Base-by-base conservation (phyloP, 768 basidiomycete species). In the Auriscalpium orientale region DNA sequence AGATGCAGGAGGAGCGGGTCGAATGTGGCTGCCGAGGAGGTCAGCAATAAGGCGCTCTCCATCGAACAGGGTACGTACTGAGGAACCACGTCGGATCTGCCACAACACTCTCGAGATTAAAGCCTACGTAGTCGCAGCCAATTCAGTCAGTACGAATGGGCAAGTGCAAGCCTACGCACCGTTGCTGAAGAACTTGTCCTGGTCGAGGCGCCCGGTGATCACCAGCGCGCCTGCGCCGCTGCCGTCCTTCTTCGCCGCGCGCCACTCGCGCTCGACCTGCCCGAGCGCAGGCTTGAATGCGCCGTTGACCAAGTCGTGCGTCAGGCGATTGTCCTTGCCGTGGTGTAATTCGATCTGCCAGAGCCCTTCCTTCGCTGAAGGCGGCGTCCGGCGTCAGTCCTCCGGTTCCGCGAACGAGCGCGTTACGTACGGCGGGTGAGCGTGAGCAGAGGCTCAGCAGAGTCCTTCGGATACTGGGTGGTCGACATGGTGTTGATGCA, bases 141-240 rank as follows among this genome's bases (percentile, higher is more conserved):
- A 45, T 46, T 28, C 54, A 46, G 49, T 55, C 35, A 38, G 43
- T 8, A 15, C 33, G 18, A 9, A 44, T 13, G 18, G 22, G 12
- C 34, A 51, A 49, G n/a, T 21, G 48, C 2, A 18, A 18, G 47
- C 18, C 6, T 28, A 57, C 73, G 33, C 55, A 81, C 89, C 90
- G 61, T 91, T 92, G 70, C 87, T 89, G 70, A 93, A 93, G 76
- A 91, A 93, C 69, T 91, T 93, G 68, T 91, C 82, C 67, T 93
- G 90, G 58, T 78, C 76, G 58, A 75, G 77, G 57, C 80, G 81
- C 4, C 91, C 90, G 8, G 88, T 83, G 53, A 93, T 84, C 57
- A 92, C 83, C 34, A 93, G 69, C 4, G 87, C 84, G 38, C 89
- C 90, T 51, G 76, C 76, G 34, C 82, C 85, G n/a, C 70, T 70